Percentiles rank a stretch among this genome's conserved stretches.
These are phyloP conservation scores for Dipodascopsis tothii DNA, from an alignment of 805 yeast genomes.

Conservation along the genomic window DNA sequence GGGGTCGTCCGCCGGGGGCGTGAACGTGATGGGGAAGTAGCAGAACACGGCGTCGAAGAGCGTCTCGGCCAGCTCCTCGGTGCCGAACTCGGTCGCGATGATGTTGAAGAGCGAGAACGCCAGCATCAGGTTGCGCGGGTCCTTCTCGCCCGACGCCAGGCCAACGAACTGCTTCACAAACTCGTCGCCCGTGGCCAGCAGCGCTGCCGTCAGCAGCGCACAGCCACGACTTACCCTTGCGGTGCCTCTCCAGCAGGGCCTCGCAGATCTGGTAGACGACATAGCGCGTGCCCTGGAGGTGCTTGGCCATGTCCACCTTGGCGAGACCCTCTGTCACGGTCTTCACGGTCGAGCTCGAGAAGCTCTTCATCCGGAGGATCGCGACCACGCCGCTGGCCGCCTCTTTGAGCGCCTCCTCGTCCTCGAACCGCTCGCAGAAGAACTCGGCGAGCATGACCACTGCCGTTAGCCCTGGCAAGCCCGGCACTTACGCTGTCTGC, in stretches of 20 bases:
- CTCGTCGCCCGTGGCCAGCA: conserved; percentile 32
- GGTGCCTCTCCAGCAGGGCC: conserved; percentile 8
- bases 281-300: conserved; percentile 39
- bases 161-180: conserved; percentile 55
- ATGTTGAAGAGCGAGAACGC: conserved; percentile 53
- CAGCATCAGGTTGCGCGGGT: conserved; percentile 74
- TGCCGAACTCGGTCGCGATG: conserved; percentile 39
- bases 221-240: conserved; percentile 2
- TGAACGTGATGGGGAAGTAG: conserved; percentile 92
- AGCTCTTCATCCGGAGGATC: conserved; percentile 46
- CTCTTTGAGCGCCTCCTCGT: conserved; percentile 46
- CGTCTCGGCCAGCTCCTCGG: conserved; percentile 38
- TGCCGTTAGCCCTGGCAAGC: conserved; percentile 11
- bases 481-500: conserved; percentile 34
- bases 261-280: conserved; percentile 47
- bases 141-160: conserved; percentile 82
- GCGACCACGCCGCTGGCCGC: conserved; percentile 49
- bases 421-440: conserved; percentile 59
- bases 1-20: conserved; percentile 75
- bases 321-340: conserved; percentile 32
- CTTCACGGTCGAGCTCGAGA: conserved; percentile 27
- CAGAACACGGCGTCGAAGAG: conserved; percentile 86
- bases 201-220: conserved; percentile 4
- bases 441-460: conserved; percentile 40
- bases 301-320: conserved; percentile 29